A percentile compares a stretch with the other conserved stretches of the same genome.
Evolutionary conservation across 148 eudicot genomes (phyloP).

Genomic region (Chenopodium berlandieri): DNA sequence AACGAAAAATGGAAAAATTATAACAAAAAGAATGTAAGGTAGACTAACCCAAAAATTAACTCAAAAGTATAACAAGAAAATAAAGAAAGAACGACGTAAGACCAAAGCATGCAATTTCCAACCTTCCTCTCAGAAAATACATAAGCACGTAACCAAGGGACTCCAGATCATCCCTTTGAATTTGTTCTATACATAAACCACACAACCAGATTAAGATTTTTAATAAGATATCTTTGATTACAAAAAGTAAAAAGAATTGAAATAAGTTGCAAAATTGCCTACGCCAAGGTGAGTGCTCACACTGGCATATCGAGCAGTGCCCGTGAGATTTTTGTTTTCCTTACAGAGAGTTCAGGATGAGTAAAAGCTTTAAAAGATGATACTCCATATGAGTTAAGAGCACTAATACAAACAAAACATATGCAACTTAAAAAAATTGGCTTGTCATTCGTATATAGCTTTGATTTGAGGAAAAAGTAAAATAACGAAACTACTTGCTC

Average conservation of each 20-base stretch:
- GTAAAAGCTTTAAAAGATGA: neutral
- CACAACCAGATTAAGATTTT: neutral
- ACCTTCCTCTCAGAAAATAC: conserved; percentile 59
- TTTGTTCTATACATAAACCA: conserved; percentile 42
- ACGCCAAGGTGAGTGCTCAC: conserved; percentile 60
- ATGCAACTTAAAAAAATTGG: neutral
- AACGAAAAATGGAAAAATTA: conserved; percentile 7
- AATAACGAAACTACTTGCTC: too few species aligned
- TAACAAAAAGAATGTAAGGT: conserved; percentile 3
- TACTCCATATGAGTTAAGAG: neutral
- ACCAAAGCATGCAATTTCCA: neutral
- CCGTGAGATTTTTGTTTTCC: conserved; percentile 57
- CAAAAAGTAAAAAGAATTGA: neutral
- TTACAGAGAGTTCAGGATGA: conserved; percentile 18
- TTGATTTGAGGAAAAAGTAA: too few species aligned
- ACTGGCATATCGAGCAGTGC: conserved; percentile 63
- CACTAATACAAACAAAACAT: neutral
- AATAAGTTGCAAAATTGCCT: conserved; percentile 33
- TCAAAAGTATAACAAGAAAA: neutral
- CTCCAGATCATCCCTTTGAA: conserved; percentile 55
- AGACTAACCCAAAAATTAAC: neutral
- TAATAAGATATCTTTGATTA: neutral
- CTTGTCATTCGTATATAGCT: too few species aligned
- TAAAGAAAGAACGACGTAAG: neutral
- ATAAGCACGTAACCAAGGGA: conserved; percentile 53